Evolutionary conservation across 2,329 filamentous ascomycete species (phyloP), one percentile per base, ranked within the genome.

Genomic region (Fusarium sp.): DNA sequence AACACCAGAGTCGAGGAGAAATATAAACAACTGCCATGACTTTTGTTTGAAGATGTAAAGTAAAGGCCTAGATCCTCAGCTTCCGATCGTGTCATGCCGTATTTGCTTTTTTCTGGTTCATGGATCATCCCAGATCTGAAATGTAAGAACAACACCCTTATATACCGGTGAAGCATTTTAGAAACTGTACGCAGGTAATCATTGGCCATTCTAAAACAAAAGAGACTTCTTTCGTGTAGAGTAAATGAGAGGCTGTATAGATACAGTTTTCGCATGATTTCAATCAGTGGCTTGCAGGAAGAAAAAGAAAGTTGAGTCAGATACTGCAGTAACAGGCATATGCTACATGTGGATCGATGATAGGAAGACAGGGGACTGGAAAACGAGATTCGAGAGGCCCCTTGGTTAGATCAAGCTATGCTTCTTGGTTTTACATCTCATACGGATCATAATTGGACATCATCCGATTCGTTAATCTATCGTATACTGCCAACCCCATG

Each of bases 81-180:
- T 7, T 14, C 10, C 7, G 28, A 26, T 46, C 32, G 15, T 17
- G 15, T 9, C 33, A 37, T 37, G 15, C 11, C 14, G 10, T 41
- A 19, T 13, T 63, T 63, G 40, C 40, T 46, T 63, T 62, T 56
- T 37, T 15, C 28, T 33, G 5, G 28, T 46, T 19, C 24, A 22
- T 50, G 28, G 40, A 35, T 45, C 14, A 45, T 28, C 49, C 39
- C 35, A 22, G 51, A 19, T 20, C 33, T 57, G 45, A 57, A 33
- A 45, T 43, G 45, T 37, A 63, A 49, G 17, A 57, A 20, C 28
- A 24, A 35, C 35, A 24, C 15, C 7, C 3, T 28, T n/a, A 19
- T 33, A 26, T 35, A 40, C 43, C 30, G 40, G 26, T 57, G n/a
- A 19, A 39, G 11, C 35, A 47, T 11, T 22, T 37, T 11, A n/a